These are phyloP conservation scores for Phytophthora quininea DNA, from an alignment of 352 stramenopile species.

Conservation along the genomic window DNA sequence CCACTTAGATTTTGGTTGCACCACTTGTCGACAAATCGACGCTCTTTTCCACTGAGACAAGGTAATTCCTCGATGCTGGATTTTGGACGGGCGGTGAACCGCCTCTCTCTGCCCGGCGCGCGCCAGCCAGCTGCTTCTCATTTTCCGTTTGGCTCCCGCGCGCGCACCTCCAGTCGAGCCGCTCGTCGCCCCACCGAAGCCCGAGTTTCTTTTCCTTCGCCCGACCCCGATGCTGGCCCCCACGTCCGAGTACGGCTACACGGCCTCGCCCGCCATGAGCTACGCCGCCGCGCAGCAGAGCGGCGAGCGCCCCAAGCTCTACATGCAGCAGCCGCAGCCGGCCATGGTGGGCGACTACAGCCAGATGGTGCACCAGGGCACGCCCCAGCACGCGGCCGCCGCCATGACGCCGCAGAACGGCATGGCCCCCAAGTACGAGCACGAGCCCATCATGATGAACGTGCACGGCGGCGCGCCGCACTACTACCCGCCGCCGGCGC, in stretches of 20 bases:
- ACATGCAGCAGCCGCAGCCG: slow-evolving; percentile 41
- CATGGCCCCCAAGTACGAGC: slow-evolving; percentile 44
- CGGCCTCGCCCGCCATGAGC: slow-evolving; percentile 35
- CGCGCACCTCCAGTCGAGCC: slow-evolving; percentile 1
- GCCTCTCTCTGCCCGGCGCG: too few species aligned
- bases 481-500: slow-evolving; percentile 49
- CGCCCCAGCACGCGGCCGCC: slow-evolving; percentile 42
- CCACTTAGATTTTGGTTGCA: too few species aligned
- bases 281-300: slow-evolving; percentile 33
- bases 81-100: too few species aligned
- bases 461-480: slow-evolving; percentile 37
- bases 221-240: slow-evolving; percentile 35
- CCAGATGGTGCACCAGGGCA: slow-evolving; percentile 57
- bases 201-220: slow-evolving; percentile 2
- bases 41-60: too few species aligned
- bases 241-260: slow-evolving; percentile 56
- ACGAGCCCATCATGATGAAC: slow-evolving; percentile 71
- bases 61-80: too few species aligned
- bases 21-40: too few species aligned
- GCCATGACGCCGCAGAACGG: slow-evolving; percentile 46
- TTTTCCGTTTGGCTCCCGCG: slow-evolving; percentile 16
- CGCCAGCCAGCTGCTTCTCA: slow-evolving; percentile 17
- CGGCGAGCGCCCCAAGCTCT: slow-evolving; percentile 61
- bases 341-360: slow-evolving; percentile 38
- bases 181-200: not conserved